Evolutionary conservation across 192 early-diverging fungal species (phyloP).

Genomic region (Rhizophagus prolifer): DNA sequence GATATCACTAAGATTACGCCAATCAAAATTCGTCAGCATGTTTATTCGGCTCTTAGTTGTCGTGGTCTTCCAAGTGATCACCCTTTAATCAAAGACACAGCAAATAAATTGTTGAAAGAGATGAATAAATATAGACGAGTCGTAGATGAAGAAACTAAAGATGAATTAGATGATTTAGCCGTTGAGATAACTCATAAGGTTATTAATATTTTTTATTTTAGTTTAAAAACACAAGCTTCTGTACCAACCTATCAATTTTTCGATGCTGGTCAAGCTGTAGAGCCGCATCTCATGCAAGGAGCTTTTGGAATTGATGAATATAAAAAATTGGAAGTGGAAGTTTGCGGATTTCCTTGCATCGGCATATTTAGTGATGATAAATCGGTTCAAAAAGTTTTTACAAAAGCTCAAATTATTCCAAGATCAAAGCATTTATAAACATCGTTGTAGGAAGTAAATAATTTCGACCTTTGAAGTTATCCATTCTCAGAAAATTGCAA

Average conservation of each 20-base stretch:
- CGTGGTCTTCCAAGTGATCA: neutral
- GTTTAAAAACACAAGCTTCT: neutral
- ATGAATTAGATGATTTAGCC: neutral
- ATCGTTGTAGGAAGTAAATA: too few relatives aligned
- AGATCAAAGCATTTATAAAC: neutral
- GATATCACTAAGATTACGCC: neutral
- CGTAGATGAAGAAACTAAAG: neutral
- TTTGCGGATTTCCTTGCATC: conserved; percentile 1
- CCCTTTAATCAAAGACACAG: neutral
- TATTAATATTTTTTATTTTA: conserved; percentile 3
- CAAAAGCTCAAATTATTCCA: conserved; percentile 6
- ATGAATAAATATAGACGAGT: neutral
- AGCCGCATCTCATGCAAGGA: conserved; percentile 4
- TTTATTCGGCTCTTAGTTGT: neutral
- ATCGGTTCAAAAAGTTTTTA: neutral
- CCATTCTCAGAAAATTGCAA: too few relatives aligned
- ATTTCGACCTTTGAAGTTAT: too few relatives aligned
- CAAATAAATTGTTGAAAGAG: neutral
- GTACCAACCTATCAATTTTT: neutral
- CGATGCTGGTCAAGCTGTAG: neutral
- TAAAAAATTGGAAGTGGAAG: neutral
- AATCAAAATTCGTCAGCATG: conserved; percentile 9
- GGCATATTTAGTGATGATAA: neutral
- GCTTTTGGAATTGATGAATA: neutral
- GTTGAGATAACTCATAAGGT: neutral